Percentiles rank a stretch among this genome's conserved stretches.
Conservation (phyloP, 306 rosid genomes). For the Cicer bijugum region DNA sequence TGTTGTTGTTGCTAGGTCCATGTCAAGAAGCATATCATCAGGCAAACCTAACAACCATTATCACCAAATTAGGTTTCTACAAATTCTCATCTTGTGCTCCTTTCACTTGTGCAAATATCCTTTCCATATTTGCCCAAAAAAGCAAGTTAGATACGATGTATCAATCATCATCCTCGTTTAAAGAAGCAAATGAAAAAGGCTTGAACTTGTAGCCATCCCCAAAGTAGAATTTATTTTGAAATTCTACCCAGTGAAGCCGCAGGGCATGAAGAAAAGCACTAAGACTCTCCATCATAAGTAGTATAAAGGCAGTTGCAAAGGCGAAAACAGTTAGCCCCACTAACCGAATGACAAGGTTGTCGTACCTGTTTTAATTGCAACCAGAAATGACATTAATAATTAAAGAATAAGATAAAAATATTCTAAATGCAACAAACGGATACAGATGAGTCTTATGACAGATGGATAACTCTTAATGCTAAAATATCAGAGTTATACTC, state of each 20-base stretch:
- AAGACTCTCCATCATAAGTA: constrained; percentile 97
- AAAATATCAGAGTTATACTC: background rate
- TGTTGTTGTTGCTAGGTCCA: constrained; percentile 51
- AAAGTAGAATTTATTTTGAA: constrained; percentile 89
- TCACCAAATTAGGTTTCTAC: constrained; percentile 46
- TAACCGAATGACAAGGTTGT: constrained; percentile 76
- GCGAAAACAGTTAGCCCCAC: constrained; percentile 90
- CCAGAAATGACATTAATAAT: constrained; percentile 40
- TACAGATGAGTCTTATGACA: background rate
- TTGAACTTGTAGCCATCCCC: constrained; percentile 97
- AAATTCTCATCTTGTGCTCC: constrained; percentile 42
- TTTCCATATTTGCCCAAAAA: constrained; percentile 40
- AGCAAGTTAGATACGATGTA: constrained; percentile 20
- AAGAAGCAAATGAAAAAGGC: constrained; percentile 84
- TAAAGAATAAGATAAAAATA: constrained; percentile 11
- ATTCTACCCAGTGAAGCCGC: constrained; percentile 99
- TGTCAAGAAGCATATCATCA: constrained; percentile 49
- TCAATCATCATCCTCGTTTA: constrained; percentile 84
- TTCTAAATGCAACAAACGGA: background rate
- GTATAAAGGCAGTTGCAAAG: constrained; percentile 95
- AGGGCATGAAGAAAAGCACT: constrained; percentile 99
- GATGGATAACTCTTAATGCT: background rate
- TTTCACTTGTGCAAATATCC: constrained; percentile 37
- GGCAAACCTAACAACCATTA: constrained; percentile 36
- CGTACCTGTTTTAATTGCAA: constrained; percentile 67